Conservation (phyloP, 345 rosid species). For the Triadica sebifera region DNA sequence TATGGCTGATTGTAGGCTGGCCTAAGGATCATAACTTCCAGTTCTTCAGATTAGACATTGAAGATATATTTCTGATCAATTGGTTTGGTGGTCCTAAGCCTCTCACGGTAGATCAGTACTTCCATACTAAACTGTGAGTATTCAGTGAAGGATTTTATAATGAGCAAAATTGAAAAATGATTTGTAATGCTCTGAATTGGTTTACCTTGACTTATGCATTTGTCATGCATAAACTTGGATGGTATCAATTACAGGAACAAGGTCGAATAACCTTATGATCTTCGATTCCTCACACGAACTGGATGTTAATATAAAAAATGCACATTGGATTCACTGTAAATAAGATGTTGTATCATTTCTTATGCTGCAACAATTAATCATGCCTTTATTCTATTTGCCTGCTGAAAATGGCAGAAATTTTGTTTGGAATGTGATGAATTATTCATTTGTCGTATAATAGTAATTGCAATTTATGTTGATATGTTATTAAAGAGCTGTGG, state of each 20-base stretch:
- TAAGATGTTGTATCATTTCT: not conserved
- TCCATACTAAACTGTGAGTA: slow-evolving; percentile 59
- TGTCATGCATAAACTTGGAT: slow-evolving; percentile 2
- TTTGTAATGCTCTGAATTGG: not conserved
- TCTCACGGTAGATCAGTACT: slow-evolving; percentile 69
- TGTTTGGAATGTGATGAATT: not conserved
- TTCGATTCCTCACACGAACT: not conserved
- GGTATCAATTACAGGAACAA: slow-evolving; percentile 30
- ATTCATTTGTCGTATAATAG: not conserved
- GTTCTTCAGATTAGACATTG: slow-evolving; percentile 67
- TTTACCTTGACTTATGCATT: slow-evolving; percentile 19
- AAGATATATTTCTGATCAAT: slow-evolving; percentile 72
- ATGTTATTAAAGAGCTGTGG: too few species aligned
- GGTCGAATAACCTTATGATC: slow-evolving; percentile 11
- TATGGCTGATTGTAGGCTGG: slow-evolving; percentile 61
- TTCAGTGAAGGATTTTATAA: not conserved
- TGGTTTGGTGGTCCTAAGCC: slow-evolving; percentile 96
- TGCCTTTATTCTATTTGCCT: slow-evolving; percentile 6
- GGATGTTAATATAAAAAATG: not conserved
- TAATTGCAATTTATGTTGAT: too few species aligned
- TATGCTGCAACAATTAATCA: slow-evolving; percentile 1
- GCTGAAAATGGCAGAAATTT: slow-evolving; percentile 4
- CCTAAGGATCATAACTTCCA: slow-evolving; percentile 68
- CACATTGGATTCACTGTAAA: slow-evolving; percentile 7
- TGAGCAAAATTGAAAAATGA: not conserved